Percentiles rank a stretch among this genome's conserved stretches.
Evolutionary conservation across 2,329 filamentous ascomycete species (phyloP).

Genomic region (Epicoccum sorghinum): DNA sequence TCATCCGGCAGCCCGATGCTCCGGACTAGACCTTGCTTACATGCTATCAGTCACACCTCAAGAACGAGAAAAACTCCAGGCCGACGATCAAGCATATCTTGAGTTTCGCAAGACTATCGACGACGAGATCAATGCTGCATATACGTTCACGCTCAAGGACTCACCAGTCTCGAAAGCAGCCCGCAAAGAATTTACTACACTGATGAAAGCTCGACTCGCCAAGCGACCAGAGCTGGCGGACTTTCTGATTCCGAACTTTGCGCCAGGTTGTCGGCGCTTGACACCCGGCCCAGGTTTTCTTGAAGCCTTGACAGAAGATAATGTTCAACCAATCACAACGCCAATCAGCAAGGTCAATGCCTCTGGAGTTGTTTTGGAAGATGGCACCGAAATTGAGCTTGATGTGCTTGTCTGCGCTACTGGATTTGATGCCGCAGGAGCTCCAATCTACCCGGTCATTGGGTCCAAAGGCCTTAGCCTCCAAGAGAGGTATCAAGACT

Average conservation of each 20-base stretch:
- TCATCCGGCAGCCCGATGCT: no score
- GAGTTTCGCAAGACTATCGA: conserved; percentile 20
- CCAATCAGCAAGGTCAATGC: conserved; percentile 17
- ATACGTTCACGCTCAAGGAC: background rate
- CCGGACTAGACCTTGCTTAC: no score
- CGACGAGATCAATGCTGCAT: background rate
- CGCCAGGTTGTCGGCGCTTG: conserved; percentile 55
- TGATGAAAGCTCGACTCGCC: conserved; percentile 49
- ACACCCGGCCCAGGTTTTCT: conserved; percentile 61
- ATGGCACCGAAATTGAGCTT: conserved; percentile 39
- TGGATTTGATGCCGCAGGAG: conserved; percentile 49
- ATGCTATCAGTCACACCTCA: no score
- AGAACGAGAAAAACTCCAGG: no score
- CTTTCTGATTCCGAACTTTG: conserved; percentile 50
- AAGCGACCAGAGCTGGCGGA: conserved; percentile 50
- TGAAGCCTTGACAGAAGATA: conserved; percentile 53
- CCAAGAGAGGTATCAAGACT: background rate
- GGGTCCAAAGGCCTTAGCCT: background rate
- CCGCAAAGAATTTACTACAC: background rate
- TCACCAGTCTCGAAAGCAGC: background rate
- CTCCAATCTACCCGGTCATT: conserved; percentile 44
- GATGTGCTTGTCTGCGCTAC: conserved; percentile 55
- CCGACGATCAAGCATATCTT: no score
- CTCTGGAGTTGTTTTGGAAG: conserved; percentile 21
- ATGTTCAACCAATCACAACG: conserved; percentile 47